Evolutionary conservation across 2,329 filamentous ascomycete species (phyloP).

Genomic region (Colletotrichum camelliae): DNA sequence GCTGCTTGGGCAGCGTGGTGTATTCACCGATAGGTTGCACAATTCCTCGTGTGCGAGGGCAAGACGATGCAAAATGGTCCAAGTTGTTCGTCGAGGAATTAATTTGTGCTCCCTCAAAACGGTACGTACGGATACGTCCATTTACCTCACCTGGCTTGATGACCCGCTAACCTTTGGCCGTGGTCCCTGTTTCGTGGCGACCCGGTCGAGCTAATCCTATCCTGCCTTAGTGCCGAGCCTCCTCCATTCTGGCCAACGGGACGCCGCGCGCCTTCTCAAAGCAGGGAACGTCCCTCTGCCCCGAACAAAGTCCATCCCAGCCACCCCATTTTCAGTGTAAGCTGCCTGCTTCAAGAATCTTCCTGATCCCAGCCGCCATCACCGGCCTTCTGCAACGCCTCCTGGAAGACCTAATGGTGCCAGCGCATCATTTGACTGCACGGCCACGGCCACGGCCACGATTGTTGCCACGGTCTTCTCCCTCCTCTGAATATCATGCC

Average conservation of each 20-base stretch:
- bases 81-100: not conserved
- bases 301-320: conserved; percentile 23
- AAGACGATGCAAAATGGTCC: not conserved
- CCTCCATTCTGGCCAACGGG: conserved; percentile 9
- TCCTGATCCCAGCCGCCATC: not conserved
- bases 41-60: conserved; percentile 7
- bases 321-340: conserved; percentile 27
- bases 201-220: not conserved
- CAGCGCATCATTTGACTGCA: conserved; percentile 14
- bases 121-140: not conserved
- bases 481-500: not conserved
- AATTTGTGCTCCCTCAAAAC: not conserved
- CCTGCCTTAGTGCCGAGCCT: not conserved
- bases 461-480: not conserved
- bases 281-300: conserved; percentile 7
- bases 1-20: conserved; percentile 18
- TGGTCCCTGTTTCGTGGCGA: conserved; percentile 5
- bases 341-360: not conserved
- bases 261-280: conserved; percentile 12
- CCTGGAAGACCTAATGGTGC: conserved; percentile 18
- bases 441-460: not conserved
- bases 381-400: not conserved
- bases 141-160: not conserved
- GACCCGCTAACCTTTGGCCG: not conserved
- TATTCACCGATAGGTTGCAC: conserved; percentile 23